Evolutionary conservation across 352 stramenopile species (phyloP).

Genomic region (Globisporangium splendens): DNA sequence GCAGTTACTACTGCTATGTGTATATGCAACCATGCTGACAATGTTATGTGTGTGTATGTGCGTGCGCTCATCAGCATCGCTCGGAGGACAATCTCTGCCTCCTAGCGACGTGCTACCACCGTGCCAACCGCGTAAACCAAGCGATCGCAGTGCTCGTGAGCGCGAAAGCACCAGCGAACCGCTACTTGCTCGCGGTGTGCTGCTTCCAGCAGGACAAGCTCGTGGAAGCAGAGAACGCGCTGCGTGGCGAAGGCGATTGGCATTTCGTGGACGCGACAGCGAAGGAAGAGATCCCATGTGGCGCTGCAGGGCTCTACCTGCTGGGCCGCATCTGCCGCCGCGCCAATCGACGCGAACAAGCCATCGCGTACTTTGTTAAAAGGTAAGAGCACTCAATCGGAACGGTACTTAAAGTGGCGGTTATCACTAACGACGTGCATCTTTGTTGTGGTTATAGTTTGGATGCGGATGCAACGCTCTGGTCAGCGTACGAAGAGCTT

Average conservation of each 20-base stretch:
- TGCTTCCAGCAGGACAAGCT: conserved; percentile 70
- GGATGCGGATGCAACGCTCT: conserved; percentile 90
- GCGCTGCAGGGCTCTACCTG: conserved; percentile 89
- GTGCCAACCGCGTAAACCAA: conserved; percentile 41
- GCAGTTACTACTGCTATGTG: background rate
- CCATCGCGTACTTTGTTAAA: conserved; percentile 89
- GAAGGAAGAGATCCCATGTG: conserved; percentile 68
- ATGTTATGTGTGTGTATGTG: conserved; percentile 8
- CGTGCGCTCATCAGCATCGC: conserved; percentile 25
- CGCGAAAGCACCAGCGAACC: conserved; percentile 42
- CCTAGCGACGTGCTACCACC: conserved; percentile 67
- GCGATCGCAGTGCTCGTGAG: conserved; percentile 56
- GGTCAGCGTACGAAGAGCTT: conserved; percentile 91
- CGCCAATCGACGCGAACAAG: conserved; percentile 86
- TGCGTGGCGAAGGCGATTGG: conserved; percentile 53
- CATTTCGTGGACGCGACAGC: conserved; percentile 17
- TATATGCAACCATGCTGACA: background rate
- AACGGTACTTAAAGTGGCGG: background rate
- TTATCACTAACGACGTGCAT: conserved; percentile 9
- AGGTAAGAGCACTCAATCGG: conserved; percentile 30
- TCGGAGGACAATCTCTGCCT: conserved; percentile 53
- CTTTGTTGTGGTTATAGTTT: conserved; percentile 41
- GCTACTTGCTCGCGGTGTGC: conserved; percentile 64
- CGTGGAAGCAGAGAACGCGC: conserved; percentile 88
- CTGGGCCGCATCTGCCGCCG: conserved; percentile 89